Conservation (phyloP, 768 basidiomycete genomes). For the Sutorius australiensis region DNA sequence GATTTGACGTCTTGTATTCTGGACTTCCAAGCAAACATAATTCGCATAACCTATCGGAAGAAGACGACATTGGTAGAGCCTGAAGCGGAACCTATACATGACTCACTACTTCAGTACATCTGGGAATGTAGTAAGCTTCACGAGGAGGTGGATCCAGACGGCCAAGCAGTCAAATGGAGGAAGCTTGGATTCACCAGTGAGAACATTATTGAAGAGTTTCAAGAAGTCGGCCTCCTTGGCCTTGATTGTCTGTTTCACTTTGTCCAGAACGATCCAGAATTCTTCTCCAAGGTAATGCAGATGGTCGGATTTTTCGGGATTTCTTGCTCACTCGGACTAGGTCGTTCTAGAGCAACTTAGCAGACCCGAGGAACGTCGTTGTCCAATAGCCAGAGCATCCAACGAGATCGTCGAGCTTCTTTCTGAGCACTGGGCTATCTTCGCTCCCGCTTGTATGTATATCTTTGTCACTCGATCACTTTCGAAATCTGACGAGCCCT, state of each 20-base stretch:
- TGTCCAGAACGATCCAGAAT: conserved; percentile 63
- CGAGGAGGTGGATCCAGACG: conserved; percentile 49
- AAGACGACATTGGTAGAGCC: conserved; percentile 77
- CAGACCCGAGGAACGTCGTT: conserved; percentile 67
- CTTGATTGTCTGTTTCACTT: conserved; percentile 80
- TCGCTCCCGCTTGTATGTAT: conserved; percentile 75
- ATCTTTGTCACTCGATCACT: not conserved
- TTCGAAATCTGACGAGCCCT: conserved; percentile 6
- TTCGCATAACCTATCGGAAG: conserved; percentile 74
- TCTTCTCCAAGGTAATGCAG: conserved; percentile 61
- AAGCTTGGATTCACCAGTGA: conserved; percentile 76
- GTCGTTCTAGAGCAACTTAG: conserved; percentile 77
- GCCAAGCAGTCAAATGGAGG: conserved; percentile 62
- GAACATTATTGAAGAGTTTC: conserved; percentile 72
- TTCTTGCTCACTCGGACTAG: conserved; percentile 35
- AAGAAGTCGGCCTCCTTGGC: conserved; percentile 74
- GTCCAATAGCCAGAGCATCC: conserved; percentile 79
- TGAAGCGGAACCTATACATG: conserved; percentile 55
- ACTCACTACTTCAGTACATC: conserved; percentile 55
- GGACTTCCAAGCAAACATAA: conserved; percentile 84
- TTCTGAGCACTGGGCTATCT: conserved; percentile 81
- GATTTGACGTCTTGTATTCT: conserved; percentile 81
- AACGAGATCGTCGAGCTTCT: conserved; percentile 83
- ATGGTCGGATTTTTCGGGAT: not conserved
- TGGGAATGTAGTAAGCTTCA: conserved; percentile 61